phyloP scores from a whole-genome alignment of 2,329 filamentous ascomycete genomes.

The Phaeosphaeriaceae sp. region DNA sequence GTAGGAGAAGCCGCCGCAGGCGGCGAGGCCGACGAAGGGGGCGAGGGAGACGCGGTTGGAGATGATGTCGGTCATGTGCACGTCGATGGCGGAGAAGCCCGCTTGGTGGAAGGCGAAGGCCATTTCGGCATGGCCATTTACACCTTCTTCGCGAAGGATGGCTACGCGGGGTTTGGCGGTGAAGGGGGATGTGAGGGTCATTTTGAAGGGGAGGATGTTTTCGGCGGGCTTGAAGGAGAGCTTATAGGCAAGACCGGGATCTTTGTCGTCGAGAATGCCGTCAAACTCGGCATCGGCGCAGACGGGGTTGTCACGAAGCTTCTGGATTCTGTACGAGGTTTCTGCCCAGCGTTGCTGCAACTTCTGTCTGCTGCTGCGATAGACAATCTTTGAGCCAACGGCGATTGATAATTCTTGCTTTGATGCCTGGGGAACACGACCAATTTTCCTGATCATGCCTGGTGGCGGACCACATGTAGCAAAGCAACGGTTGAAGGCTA shows the following conservation, averaged over 20 bases:
- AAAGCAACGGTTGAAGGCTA: constrained; percentile 86
- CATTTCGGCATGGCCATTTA: constrained; percentile 97
- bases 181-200: constrained; percentile 66
- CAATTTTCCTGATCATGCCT: constrained; percentile 83
- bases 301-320: constrained; percentile 82
- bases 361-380: constrained; percentile 70
- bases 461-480: constrained; percentile 85
- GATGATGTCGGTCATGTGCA: constrained; percentile 94
- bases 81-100: constrained; percentile 88
- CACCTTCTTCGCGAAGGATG: constrained; percentile 92
- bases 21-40: constrained; percentile 85
- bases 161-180: constrained; percentile 77
- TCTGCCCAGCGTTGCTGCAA: constrained; percentile 88
- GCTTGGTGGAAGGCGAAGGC: constrained; percentile 92
- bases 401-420: constrained; percentile 81
- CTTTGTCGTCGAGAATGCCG: constrained; percentile 73
- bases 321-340: constrained; percentile 91
- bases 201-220: constrained; percentile 72
- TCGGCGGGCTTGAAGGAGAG: constrained; percentile 82
- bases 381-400: constrained; percentile 71
- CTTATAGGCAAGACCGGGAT: constrained; percentile 85
- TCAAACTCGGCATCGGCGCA: constrained; percentile 86
- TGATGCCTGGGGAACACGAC: constrained; percentile 69
- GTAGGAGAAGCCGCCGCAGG: constrained; percentile 97
- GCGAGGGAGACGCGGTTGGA: constrained; percentile 78